Base-by-base conservation (phyloP, 2,329 filamentous ascomycete species). In the Lachnellula arida region DNA sequence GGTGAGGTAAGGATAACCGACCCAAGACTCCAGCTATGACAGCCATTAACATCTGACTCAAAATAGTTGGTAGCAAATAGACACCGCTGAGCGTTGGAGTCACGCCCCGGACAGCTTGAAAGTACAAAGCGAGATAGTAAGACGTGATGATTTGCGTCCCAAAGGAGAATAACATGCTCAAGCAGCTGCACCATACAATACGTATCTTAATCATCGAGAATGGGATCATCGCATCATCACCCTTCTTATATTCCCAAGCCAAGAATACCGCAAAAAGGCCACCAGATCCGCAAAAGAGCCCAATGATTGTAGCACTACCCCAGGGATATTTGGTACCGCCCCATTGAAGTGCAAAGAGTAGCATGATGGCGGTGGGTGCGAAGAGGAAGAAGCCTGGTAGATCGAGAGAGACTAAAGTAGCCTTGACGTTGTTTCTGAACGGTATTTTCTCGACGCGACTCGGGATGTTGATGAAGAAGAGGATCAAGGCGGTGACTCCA, bases 121-220 rank as follows among this genome's bases (percentile, higher is more conserved):
- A 78, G 68, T 76, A 79, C 54, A 79, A 70, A 2, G 78, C 74
- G 7, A 79, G 65, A 53, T 77, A 78, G 63, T 74, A 77, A 49
- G 84, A 22, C 2, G 40, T 19, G 4, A 39, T 48, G 3, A 65
- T 28, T 46, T 61, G 37, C 15, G 17, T 43, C 7, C 56, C 61
- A 25, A 60, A 56, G 17, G 58, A 58, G 46, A 62, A 63, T 11
- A 51, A 47, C 7, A 55, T 60, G 23, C 46, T 25, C 6, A 65
- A 2, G 9, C 54, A 60, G 25, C 59, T 57, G 52, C 50, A 53
- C 56, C 50, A 61, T 0, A 71, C 61, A 23, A 58, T 48, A 6
- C 65, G 52, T 23, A 65, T 55, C 8, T 53, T 52, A 8, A 69
- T 22, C 48, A 70, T 62, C 5, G 56, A 54, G 28, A 60, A 57